phyloP scores from a whole-genome alignment of 306 rosid genomes.

The Lathyrus oleraceus region DNA sequence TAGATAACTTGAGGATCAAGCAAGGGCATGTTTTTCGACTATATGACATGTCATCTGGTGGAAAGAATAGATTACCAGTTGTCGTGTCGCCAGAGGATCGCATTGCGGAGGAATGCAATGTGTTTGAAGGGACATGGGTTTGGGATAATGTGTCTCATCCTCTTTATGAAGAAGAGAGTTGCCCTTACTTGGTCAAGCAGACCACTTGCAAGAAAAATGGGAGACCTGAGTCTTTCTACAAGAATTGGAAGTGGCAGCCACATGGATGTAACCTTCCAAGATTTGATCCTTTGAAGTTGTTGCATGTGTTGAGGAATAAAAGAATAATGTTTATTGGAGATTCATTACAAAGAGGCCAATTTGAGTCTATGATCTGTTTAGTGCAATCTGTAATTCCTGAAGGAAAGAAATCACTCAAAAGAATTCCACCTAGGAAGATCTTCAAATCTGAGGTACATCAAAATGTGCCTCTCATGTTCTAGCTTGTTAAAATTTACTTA shows the following conservation, averaged over 20 bases:
- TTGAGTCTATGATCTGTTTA: slow-evolving; percentile 85
- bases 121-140: slow-evolving; percentile 84
- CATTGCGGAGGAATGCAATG: slow-evolving; percentile 58
- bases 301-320: slow-evolving; percentile 69
- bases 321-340: slow-evolving; percentile 91
- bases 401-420: slow-evolving; percentile 70
- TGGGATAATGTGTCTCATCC: slow-evolving; percentile 84
- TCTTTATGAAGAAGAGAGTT: slow-evolving; percentile 68
- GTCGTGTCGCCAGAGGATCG: slow-evolving; percentile 58
- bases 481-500: too few species aligned
- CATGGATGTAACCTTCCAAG: slow-evolving; percentile 76
- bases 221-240: slow-evolving; percentile 79
- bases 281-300: slow-evolving; percentile 79
- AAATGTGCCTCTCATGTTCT: neutral
- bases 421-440: slow-evolving; percentile 84
- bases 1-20: slow-evolving; percentile 61
- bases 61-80: slow-evolving; percentile 40
- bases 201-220: slow-evolving; percentile 87
- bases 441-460: slow-evolving; percentile 64
- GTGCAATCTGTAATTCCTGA: slow-evolving; percentile 75
- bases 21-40: slow-evolving; percentile 43
- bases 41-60: slow-evolving; percentile 39
- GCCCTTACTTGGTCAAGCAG: slow-evolving; percentile 86
- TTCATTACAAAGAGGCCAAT: slow-evolving; percentile 84
- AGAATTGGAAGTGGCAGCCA: slow-evolving; percentile 96